Conservation (phyloP, 2,329 filamentous ascomycete genomes). For the Fulvia fulva region DNA sequence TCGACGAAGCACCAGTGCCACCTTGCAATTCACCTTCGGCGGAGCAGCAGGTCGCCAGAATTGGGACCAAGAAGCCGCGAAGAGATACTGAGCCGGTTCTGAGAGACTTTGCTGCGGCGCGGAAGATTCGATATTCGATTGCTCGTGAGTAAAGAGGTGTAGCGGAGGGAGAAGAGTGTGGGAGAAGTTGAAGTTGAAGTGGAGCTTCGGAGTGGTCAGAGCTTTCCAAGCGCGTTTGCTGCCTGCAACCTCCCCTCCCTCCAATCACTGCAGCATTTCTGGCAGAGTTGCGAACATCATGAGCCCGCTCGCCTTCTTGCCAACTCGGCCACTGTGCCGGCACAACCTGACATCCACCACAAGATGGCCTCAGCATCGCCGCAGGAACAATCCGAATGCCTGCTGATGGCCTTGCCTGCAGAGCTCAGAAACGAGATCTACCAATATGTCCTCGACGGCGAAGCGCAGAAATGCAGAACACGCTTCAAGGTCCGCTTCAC, state of each 20-base stretch:
- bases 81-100: constrained; percentile 20
- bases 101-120: constrained; percentile 12
- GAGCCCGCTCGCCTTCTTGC: too few relatives aligned
- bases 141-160: background rate
- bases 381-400: background rate
- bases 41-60: background rate
- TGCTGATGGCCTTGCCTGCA: background rate
- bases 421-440: constrained; percentile 1
- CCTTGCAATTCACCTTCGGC: constrained; percentile 21
- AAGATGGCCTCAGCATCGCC: too few relatives aligned
- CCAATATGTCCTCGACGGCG: background rate
- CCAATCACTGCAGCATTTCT: too few relatives aligned
- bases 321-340: background rate
- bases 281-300: too few relatives aligned
- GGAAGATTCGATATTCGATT: background rate
- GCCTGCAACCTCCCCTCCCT: too few relatives aligned
- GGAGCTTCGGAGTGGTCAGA: background rate
- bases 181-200: constrained; percentile 4
- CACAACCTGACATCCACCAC: background rate
- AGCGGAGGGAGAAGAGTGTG: background rate
- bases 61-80: constrained; percentile 7
- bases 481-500: background rate
- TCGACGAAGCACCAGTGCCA: constrained; percentile 20
- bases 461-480: background rate
- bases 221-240: background rate